Evolutionary conservation across 257 asterid species (phyloP).

Genomic region (Solanum lycopersicoides): DNA sequence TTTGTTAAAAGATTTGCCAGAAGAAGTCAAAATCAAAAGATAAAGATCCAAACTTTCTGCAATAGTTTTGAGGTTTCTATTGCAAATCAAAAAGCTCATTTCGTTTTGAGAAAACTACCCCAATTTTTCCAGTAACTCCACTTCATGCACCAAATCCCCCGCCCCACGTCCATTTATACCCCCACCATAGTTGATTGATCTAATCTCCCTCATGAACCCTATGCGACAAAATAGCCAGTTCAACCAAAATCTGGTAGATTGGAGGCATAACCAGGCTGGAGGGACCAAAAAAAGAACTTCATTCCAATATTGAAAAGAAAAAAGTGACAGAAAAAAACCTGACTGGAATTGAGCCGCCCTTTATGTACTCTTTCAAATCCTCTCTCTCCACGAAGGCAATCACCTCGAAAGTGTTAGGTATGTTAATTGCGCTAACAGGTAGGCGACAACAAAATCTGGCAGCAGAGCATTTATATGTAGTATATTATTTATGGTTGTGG

Average conservation of each 20-base stretch:
- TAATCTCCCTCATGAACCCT: not conserved
- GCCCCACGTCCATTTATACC: too few species aligned
- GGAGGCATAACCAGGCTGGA: not conserved
- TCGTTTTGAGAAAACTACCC: too few species aligned
- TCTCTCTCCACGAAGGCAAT: conserved; percentile 75
- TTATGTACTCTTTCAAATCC: conserved; percentile 91
- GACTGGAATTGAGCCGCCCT: conserved; percentile 63
- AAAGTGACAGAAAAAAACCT: conserved; percentile 22
- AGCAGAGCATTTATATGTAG: not conserved
- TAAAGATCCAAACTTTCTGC: not conserved
- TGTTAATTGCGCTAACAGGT: not conserved
- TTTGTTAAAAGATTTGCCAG: not conserved
- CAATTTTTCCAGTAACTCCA: too few species aligned
- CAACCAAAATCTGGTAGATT: not conserved
- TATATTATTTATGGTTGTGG: not conserved
- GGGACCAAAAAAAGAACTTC: not conserved
- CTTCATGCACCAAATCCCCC: too few species aligned
- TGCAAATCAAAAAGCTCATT: not conserved
- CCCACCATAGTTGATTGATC: not conserved
- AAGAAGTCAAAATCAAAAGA: not conserved
- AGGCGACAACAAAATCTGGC: not conserved
- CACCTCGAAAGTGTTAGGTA: conserved; percentile 38
- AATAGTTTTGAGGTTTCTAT: not conserved
- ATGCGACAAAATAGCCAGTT: not conserved
- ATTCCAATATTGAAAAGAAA: not conserved